A percentile compares a stretch with the other conserved stretches of the same genome.
Evolutionary conservation across 805 yeast species (phyloP).

Genomic region (Saccharomycopsis fermentans): DNA sequence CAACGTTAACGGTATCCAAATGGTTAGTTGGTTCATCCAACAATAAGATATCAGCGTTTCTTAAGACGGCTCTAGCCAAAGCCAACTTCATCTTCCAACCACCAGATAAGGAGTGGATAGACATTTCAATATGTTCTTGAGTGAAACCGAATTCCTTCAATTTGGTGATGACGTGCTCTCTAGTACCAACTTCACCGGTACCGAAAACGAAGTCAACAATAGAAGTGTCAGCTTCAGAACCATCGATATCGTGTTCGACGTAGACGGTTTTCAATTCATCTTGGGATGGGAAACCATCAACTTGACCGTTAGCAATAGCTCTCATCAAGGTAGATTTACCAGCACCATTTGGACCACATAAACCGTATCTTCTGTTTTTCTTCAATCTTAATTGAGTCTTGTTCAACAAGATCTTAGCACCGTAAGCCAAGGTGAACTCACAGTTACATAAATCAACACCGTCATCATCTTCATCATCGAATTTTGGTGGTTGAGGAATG

Average conservation of each 20-base stretch:
- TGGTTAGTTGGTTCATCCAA: constrained; percentile 99
- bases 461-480: constrained; percentile 96
- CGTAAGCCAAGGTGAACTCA: constrained; percentile 99
- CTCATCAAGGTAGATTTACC: constrained; percentile 99
- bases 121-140: constrained; percentile 87
- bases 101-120: constrained; percentile 96
- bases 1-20: constrained; percentile 98
- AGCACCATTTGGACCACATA: constrained; percentile 99
- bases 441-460: constrained; percentile 99
- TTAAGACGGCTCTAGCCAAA: constrained; percentile 97
- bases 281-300: constrained; percentile 99
- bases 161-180: constrained; percentile 61
- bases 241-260: constrained; percentile 99
- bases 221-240: constrained; percentile 92
- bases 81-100: constrained; percentile 99
- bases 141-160: constrained; percentile 88
- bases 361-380: constrained; percentile 99
- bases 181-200: constrained; percentile 69
- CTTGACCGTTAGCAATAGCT: constrained; percentile 96
- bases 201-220: constrained; percentile 87
- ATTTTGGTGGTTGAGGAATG: constrained; percentile 92
- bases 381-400: constrained; percentile 97
- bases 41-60: constrained; percentile 94
- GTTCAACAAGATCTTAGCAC: constrained; percentile 99
- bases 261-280: constrained; percentile 98